Evolutionary conservation across 2,329 filamentous ascomycete genomes (phyloP), one percentile per base, ranked within the genome.

Genomic region (Claviceps quebecensis): DNA sequence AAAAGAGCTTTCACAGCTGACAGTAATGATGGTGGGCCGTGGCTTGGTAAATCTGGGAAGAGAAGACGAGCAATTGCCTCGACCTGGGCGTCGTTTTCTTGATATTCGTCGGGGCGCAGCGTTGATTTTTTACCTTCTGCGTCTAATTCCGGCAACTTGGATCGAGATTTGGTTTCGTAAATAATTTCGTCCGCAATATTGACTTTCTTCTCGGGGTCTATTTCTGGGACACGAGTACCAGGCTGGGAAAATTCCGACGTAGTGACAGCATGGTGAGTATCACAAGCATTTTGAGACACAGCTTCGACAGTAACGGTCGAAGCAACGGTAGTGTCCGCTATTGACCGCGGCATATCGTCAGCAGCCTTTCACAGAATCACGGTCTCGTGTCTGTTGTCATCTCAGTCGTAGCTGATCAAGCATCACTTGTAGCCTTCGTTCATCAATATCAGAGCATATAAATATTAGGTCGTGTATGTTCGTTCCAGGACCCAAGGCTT

Each of bases 41-140:
- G 95, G 1, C 87, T 71, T 0, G 89, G 89, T 8, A 95, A 67
- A 2, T 87, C 86, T 5, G 89, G 89, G 57, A 96, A 96, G 5
- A 95, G 70, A 3, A 87, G 85, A 57, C 90, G 83, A 2, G 86
- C 90, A 56, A 19, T 34, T 19, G 29, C 29, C 8, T 26, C 17
- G 14, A 9, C 3, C 3, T 50, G 16, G 17, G 34, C 19, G 9
- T 39, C 17, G 16, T 45, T 17, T 23, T 34, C 9, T 9, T 13
- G 9, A 13, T 2, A 39, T 7, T 14, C 22, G 6, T 40, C 9
- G 11, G 9, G 47, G 43, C 7, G 13, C 26, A 19, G 26, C 2
- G 39, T 17, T n/a, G 14, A 3, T 19, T 43, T 26, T 8, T 43
- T 26, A 14, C 8, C 7, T 19, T 19, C 3, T 80, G 76, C 7